Evolutionary conservation across 441 rosid species (phyloP).

Genomic region (Brassica balearica): DNA sequence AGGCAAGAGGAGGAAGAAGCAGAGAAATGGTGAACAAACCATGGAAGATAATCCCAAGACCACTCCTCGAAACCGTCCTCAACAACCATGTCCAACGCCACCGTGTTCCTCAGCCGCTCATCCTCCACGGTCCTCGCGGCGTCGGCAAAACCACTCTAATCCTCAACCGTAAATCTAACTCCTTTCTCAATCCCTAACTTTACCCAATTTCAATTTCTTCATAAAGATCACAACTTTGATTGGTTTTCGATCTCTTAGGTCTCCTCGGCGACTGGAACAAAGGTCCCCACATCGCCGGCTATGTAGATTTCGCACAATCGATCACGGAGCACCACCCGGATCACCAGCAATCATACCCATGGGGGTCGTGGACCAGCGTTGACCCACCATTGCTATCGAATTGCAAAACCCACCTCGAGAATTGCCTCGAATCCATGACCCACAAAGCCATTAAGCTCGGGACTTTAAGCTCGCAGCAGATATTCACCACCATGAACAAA

Average conservation of each 20-base stretch:
- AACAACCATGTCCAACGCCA: constrained; percentile 95
- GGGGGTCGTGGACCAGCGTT: constrained; percentile 87
- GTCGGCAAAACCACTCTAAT: constrained; percentile 95
- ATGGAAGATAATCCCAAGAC: constrained; percentile 90
- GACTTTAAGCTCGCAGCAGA: constrained; percentile 74
- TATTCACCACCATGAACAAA: constrained; percentile 78
- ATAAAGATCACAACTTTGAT: constrained; percentile 13
- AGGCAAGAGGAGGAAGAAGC: background rate
- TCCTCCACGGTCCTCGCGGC: constrained; percentile 99
- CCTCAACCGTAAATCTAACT: constrained; percentile 61
- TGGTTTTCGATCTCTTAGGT: constrained; percentile 52
- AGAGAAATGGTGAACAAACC: constrained; percentile 75
- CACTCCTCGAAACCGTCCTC: constrained; percentile 80
- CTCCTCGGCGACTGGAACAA: constrained; percentile 82
- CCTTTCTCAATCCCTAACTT: background rate
- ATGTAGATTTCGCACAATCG: constrained; percentile 85
- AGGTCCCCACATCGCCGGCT: constrained; percentile 86
- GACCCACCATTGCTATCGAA: constrained; percentile 62
- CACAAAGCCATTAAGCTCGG: constrained; percentile 76
- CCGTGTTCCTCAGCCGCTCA: constrained; percentile 93
- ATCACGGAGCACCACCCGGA: constrained; percentile 80
- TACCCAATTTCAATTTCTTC: background rate
- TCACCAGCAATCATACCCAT: constrained; percentile 72
- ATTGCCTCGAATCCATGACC: constrained; percentile 88
- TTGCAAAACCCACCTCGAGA: constrained; percentile 83